Evolutionary conservation across 2,329 filamentous ascomycete genomes (phyloP), one percentile per base, ranked within the genome.

Genomic region (Aspergillus sp.): DNA sequence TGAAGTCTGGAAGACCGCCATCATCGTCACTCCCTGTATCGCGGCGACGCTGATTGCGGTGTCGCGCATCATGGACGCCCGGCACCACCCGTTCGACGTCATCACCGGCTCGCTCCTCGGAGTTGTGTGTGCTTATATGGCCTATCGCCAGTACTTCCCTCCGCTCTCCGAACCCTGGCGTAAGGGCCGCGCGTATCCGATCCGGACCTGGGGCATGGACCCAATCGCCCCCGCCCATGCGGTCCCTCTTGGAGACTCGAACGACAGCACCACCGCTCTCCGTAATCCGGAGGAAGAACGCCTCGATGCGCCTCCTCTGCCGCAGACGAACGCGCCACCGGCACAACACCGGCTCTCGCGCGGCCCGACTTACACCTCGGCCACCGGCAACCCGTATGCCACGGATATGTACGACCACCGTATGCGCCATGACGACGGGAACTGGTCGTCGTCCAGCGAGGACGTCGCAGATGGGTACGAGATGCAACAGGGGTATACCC

Each of bases 61-160:
- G 35, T 79, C 78, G 13, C 77, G 82, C 42, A 84, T 84, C 51
- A 84, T 84, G 81, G 82, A 84, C 59, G 81, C 81, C 19, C 76
- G 82, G 14, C 82, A 84, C 53, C 82, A 84, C 59, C 80, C 81
- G 0, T 84, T 84, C 63, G 82, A 84, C 57, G 82, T 84, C 26
- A 73, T 84, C 38, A 78, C 76, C 11, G 82, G 82, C 8, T 79
- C 77, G 1, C 57, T 79, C 9, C 68, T 84, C 2, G 82, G 82
- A 3, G 72, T 82, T 16, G 58, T 77, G 30, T 77, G 77, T 36
- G 80, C 79, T 8, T 81, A 73, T 68, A 70, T 74, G 26, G 70
- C 80, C 1, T 84, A 84, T 59, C 74, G 79, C 43, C 81, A 84
- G 63, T 84, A 84, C 62, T 84, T 83, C 66, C 82, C 81, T 16